Evolutionary conservation across 2,329 filamentous ascomycete species (phyloP).

Genomic region (Penicillium sp.): DNA sequence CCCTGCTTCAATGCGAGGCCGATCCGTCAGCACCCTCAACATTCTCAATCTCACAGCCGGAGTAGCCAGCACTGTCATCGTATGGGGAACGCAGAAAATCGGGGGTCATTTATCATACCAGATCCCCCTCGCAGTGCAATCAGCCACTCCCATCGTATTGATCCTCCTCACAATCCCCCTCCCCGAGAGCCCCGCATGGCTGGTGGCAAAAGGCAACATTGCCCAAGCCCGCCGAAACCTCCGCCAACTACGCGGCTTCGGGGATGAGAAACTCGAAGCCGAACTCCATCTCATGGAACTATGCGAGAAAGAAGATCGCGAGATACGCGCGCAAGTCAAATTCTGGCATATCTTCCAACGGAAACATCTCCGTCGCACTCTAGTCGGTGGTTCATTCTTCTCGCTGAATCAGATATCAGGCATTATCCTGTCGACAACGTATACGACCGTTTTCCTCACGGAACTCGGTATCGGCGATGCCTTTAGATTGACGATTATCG

Average conservation of each 20-base stretch:
- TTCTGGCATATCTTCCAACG: conserved; percentile 45
- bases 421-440: conserved; percentile 43
- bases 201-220: conserved; percentile 34
- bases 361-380: conserved; percentile 40
- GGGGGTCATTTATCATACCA: conserved; percentile 35
- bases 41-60: conserved; percentile 39
- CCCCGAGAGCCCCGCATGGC: conserved; percentile 43
- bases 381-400: conserved; percentile 42
- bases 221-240: conserved; percentile 37
- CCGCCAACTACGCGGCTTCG: conserved; percentile 38
- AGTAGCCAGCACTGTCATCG: conserved; percentile 39
- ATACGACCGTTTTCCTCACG: conserved; percentile 44
- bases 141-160: conserved; percentile 37
- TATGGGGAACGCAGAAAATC: conserved; percentile 37
- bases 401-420: conserved; percentile 44
- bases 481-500: conserved; percentile 43
- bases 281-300: conserved; percentile 39
- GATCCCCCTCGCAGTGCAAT: conserved; percentile 44
- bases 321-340: conserved; percentile 29
- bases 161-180: conserved; percentile 35
- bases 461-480: conserved; percentile 38
- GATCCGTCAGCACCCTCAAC: conserved; percentile 37
- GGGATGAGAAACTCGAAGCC: conserved; percentile 35
- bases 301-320: conserved; percentile 33
- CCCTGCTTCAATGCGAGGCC: conserved; percentile 37